Base-by-base conservation (phyloP, 1,284 basidiomycete species). In the Ganoderma sinense region DNA sequence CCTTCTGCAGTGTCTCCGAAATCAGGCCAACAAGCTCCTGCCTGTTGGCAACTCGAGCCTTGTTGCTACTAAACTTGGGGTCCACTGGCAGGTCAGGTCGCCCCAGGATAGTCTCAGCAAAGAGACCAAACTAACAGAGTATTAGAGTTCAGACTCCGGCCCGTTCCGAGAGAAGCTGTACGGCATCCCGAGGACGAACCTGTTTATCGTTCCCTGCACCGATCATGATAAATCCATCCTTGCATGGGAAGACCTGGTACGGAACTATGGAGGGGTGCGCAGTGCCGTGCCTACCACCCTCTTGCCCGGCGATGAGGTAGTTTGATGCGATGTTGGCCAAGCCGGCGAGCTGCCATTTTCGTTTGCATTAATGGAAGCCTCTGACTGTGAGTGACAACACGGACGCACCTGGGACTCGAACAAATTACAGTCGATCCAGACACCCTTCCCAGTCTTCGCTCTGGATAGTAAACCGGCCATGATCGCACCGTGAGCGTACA, bases 261-360 rank as follows among this genome's bases (percentile, higher is more conserved):
- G 96, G 96, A 2, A 96, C 96, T 75, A 97, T 92, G 11, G 94
- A 95, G 16, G 95, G 94, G 79, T 99, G 97, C 1, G 94, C 89
- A 39, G 97, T 98, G 31, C 97, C 97, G 80, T 96, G 92, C 63
- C 97, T 85, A n/a, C 87, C 86, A 11, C 94, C 97, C 80, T 97
- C 95, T 80, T 93, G 84, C 0, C 93, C 94, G 8, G 94, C 89
- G 69, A 98, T 93, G 63, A 98, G 89, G 83, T 96, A 98, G 82
- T 97, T 98, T 14, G 94, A 94, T 4, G 94, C 97, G 69, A 99
- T 96, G 79, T 98, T 98, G 1, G 92, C 96, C 7, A 98, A 87
- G 10, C 94, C 94, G 10, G 97, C 96, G 66, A 98, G 89, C 92
- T 97, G 39, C n/a, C 39, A 58, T 64, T 63, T 61, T 41, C 23